Conservation (phyloP, 257 asterid genomes). For the Echites panduratus region DNA sequence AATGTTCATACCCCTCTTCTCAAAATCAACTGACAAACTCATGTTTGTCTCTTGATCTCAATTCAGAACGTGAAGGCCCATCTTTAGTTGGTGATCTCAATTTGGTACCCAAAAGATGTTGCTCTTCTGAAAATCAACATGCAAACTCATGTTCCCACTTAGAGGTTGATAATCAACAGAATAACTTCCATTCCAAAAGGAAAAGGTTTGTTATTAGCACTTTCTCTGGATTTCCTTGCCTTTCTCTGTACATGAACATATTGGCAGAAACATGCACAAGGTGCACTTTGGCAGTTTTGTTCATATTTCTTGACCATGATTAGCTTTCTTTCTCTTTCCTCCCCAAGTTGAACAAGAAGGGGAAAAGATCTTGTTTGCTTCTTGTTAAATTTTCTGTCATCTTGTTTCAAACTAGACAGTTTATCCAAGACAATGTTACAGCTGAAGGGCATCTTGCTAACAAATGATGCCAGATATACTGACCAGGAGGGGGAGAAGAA, state of each 20-base stretch:
- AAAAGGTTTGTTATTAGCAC: conserved; percentile 8
- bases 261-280: neutral
- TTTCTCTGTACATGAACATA: neutral
- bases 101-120: neutral
- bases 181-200: neutral
- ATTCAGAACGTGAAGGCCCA: neutral
- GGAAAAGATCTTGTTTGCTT: neutral
- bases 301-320: neutral
- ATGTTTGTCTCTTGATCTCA: conserved; percentile 1
- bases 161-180: neutral
- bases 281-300: neutral
- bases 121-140: conserved; percentile 1
- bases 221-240: neutral
- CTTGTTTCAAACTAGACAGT: neutral
- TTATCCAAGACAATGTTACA: neutral
- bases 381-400: neutral
- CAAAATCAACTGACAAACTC: conserved; percentile 4
- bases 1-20: neutral
- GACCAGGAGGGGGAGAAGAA: too few species aligned
- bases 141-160: neutral
- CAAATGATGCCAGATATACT: too few species aligned
- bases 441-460: neutral
- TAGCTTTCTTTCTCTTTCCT: neutral
- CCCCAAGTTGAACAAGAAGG: neutral
- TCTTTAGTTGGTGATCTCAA: neutral